Conservation (phyloP, 768 basidiomycete genomes). For the Mycena capillaripes region DNA sequence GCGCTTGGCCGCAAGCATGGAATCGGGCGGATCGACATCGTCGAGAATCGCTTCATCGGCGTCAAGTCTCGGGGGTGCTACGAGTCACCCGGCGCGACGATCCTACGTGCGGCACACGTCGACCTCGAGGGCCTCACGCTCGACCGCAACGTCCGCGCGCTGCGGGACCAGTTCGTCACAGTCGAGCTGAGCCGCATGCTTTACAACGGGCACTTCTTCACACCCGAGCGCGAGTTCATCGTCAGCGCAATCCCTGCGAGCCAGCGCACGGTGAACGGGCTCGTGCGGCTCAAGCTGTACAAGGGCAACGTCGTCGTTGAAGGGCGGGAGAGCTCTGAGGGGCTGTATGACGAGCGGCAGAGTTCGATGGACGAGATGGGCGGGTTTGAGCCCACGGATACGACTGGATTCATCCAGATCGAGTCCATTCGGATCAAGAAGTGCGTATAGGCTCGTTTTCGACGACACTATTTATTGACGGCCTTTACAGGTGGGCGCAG, state of each 20-base stretch:
- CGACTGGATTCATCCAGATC: conserved; percentile 96
- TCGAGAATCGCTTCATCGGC: conserved; percentile 99
- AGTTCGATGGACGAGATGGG: conserved; percentile 99
- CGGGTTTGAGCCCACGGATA: conserved; percentile 97
- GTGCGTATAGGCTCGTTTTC: conserved; percentile 56
- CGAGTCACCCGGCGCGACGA: conserved; percentile 97
- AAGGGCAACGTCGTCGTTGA: conserved; percentile 97
- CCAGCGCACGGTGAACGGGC: conserved; percentile 96
- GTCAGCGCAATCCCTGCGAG: conserved; percentile 91
- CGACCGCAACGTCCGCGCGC: conserved; percentile 94
- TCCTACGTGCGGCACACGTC: conserved; percentile 94
- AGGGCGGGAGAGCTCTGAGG: conserved; percentile 91
- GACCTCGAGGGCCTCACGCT: conserved; percentile 98
- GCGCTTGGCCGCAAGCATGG: conserved; percentile 94
- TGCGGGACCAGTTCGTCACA: conserved; percentile 96
- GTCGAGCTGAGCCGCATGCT: conserved; percentile 90
- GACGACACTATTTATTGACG: conserved; percentile 22
- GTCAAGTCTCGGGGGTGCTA: conserved; percentile 99
- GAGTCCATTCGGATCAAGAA: conserved; percentile 99
- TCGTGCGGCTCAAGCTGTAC: conserved; percentile 92
- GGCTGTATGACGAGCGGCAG: conserved; percentile 94
- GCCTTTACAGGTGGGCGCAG: conserved; percentile 79
- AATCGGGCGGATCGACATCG: conserved; percentile 97
- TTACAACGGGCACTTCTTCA: conserved; percentile 99
- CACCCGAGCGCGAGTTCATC: conserved; percentile 98